Base-by-base conservation (phyloP, 2,329 filamentous ascomycete species). In the Xylaria sp. region DNA sequence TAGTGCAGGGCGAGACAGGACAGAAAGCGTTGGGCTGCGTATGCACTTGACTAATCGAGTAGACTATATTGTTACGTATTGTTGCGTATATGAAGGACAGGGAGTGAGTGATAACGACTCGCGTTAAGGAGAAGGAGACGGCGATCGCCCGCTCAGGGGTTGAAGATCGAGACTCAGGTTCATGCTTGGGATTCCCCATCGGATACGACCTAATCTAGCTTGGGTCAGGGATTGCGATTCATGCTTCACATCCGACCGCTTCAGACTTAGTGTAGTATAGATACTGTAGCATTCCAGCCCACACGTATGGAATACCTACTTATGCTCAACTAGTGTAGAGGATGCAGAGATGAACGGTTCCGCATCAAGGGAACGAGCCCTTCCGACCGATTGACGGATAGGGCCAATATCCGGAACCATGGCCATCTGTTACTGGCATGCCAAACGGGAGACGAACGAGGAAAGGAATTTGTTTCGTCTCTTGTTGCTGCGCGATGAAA, bases 31-130 rank as follows among this genome's bases (percentile, higher is more conserved):
- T n/a, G n/a, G n/a, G n/a, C n/a, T n/a, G n/a, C n/a, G n/a, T n/a
- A n/a, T n/a, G n/a, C n/a, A n/a, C n/a, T n/a, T n/a, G n/a, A n/a
- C n/a, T n/a, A n/a, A n/a, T n/a, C n/a, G n/a, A n/a, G n/a, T n/a
- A n/a, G n/a, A n/a, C n/a, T n/a, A n/a, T n/a, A n/a, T n/a, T n/a
- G n/a, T n/a, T n/a, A n/a, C n/a, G n/a, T n/a, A n/a, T n/a, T n/a
- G n/a, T n/a, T n/a, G n/a, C n/a, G n/a, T n/a, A n/a, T 54, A 61
- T 53, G 54, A 27, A 62, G 47, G 47, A 52, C 58, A 66, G 60
- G 66, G 67, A 68, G 65, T 58, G 67, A 68, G 65, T 58, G 52
- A 68, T 59, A 49, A 68, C 61, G 60, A 51, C 37, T 59, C 64
- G 62, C 44, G 23, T 35, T 40, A 51, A 54, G n/a, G n/a, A n/a